Evolutionary conservation across 495 filamentous ascomycete genomes (phyloP).

Genomic region (Choiromyces venosus): DNA sequence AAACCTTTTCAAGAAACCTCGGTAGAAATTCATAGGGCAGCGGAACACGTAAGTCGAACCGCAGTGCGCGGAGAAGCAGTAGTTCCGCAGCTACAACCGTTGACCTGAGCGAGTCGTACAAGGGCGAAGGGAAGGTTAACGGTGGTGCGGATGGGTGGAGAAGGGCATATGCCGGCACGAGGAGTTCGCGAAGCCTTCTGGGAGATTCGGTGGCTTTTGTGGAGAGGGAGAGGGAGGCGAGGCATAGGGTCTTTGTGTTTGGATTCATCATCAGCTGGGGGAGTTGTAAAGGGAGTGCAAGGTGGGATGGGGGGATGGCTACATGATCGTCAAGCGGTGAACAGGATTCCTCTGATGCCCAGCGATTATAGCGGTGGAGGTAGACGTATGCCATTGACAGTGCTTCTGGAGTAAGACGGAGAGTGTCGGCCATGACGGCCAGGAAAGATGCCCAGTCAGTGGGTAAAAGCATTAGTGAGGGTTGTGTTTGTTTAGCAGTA

Average conservation of each 20-base stretch:
- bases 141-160: conserved; percentile 42
- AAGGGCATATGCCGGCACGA: conserved; percentile 46
- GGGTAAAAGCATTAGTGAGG: conserved; percentile 21
- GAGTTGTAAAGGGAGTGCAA: conserved; percentile 6
- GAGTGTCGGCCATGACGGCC: conserved; percentile 44
- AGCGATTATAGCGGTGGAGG: conserved; percentile 45
- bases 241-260: conserved; percentile 43
- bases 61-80: conserved; percentile 45
- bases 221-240: conserved; percentile 47
- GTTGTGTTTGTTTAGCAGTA: neutral
- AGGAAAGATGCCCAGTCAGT: conserved; percentile 43
- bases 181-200: conserved; percentile 46
- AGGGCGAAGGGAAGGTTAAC: conserved; percentile 44
- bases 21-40: conserved; percentile 46
- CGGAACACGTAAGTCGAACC: conserved; percentile 46
- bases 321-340: conserved; percentile 40
- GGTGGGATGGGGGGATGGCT: conserved; percentile 6
- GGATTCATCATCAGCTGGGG: conserved; percentile 11
- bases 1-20: conserved; percentile 44
- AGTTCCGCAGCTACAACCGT: conserved; percentile 48
- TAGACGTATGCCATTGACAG: conserved; percentile 48
- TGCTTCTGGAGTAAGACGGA: conserved; percentile 47
- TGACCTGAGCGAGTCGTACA: conserved; percentile 45
- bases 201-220: conserved; percentile 48
- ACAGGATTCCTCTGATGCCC: conserved; percentile 17